Conservation (phyloP, 352 stramenopile genomes). For the Phytopythium litorale region DNA sequence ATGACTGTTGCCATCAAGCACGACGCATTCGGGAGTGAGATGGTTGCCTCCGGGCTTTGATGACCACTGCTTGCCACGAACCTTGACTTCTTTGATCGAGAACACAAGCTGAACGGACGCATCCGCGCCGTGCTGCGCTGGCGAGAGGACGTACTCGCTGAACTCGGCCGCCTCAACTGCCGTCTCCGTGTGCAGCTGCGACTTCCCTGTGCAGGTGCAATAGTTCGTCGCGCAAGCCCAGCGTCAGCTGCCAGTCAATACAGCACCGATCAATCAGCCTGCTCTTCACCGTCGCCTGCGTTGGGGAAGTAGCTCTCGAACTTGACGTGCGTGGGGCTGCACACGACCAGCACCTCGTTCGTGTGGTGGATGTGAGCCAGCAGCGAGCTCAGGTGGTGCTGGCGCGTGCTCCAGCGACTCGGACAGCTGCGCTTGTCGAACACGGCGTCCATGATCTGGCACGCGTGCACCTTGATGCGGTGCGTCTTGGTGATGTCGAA, state of each 20-base stretch:
- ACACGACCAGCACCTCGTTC: slow-evolving; percentile 73
- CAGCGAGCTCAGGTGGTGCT: slow-evolving; percentile 73
- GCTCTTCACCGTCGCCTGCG: slow-evolving; percentile 33
- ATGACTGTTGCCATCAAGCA: slow-evolving; percentile 8
- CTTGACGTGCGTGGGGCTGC: slow-evolving; percentile 54
- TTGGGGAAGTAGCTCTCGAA: slow-evolving; percentile 80
- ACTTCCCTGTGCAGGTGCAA: slow-evolving; percentile 31
- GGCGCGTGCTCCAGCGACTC: slow-evolving; percentile 51
- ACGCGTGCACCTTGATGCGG: slow-evolving; percentile 74
- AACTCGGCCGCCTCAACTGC: slow-evolving; percentile 77
- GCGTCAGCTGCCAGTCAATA: not conserved
- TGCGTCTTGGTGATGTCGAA: slow-evolving; percentile 88
- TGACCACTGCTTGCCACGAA: slow-evolving; percentile 11
- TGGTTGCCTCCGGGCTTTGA: too few relatives aligned
- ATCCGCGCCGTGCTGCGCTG: slow-evolving; percentile 29
- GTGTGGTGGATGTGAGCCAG: slow-evolving; percentile 81
- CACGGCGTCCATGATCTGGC: slow-evolving; percentile 73
- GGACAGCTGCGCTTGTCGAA: slow-evolving; percentile 59
- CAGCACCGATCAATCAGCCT: not conserved
- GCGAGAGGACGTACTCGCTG: slow-evolving; percentile 59
- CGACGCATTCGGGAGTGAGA: not conserved
- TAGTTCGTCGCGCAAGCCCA: not conserved
- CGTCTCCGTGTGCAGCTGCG: slow-evolving; percentile 81
- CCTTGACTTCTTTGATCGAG: slow-evolving; percentile 76
- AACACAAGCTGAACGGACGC: slow-evolving; percentile 76